These are phyloP conservation scores for Eimeria acervulina DNA, from an alignment of 169 alveolate species.

Conservation along the genomic window DNA sequence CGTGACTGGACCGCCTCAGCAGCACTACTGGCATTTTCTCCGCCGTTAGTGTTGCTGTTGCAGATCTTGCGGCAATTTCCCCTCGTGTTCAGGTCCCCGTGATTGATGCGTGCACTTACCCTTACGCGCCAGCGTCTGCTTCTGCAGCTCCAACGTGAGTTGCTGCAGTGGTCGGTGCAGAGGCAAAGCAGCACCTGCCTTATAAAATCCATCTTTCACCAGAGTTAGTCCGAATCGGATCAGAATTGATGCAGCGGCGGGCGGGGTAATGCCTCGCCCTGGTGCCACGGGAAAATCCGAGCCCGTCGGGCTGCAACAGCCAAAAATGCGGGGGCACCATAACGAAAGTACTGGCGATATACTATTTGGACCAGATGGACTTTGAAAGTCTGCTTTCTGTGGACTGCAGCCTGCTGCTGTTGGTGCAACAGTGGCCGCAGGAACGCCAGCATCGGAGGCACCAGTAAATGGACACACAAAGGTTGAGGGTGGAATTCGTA, in stretches of 20 bases:
- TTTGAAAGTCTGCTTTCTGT: background rate
- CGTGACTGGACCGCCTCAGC: background rate
- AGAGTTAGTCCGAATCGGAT: background rate
- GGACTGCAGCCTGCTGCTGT: background rate
- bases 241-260: background rate
- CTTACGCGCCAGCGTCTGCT: background rate
- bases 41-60: background rate
- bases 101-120: background rate
- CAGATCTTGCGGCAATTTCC: background rate
- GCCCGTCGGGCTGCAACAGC: background rate
- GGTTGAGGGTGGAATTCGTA: background rate
- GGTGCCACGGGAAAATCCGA: background rate
- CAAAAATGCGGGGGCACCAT: background rate
- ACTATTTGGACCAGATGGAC: background rate
- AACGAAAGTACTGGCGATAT: background rate
- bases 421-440: conserved; percentile 11
- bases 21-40: background rate
- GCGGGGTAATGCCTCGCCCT: background rate
- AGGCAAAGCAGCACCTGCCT: background rate
- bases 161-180: conserved; percentile 28
- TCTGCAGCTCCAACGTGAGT: background rate
- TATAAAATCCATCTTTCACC: background rate
- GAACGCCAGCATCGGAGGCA: background rate
- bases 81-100: background rate
- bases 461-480: background rate